Evolutionary conservation across 768 basidiomycete species (phyloP).

Genomic region (Suillus tomentosus): DNA sequence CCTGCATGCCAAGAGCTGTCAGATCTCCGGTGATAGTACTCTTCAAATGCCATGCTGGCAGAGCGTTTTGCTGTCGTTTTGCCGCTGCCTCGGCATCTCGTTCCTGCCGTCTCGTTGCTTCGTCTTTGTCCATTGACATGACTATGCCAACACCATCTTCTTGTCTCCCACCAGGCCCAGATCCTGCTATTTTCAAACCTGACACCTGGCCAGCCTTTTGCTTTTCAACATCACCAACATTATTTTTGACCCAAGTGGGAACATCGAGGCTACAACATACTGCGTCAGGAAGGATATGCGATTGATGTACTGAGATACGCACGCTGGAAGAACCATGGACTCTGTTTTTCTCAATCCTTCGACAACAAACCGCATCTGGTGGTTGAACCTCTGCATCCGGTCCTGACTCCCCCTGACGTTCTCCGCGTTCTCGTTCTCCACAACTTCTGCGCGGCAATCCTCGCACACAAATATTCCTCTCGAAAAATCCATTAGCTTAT

Average conservation of each 20-base stretch:
- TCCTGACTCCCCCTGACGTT: conserved; percentile 86
- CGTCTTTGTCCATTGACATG: conserved; percentile 87
- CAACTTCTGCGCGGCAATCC: conserved; percentile 81
- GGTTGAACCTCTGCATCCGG: conserved; percentile 93
- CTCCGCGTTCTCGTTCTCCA: conserved; percentile 91
- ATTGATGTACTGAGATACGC: conserved; percentile 32
- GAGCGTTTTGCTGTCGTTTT: conserved; percentile 85
- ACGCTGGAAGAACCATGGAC: conserved; percentile 83
- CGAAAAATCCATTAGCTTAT: conserved; percentile 75
- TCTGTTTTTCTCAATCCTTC: conserved; percentile 91
- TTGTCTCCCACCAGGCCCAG: conserved; percentile 54
- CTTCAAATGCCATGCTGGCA: conserved; percentile 95
- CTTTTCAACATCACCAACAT: conserved; percentile 65
- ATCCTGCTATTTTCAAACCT: conserved; percentile 74
- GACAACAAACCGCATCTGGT: conserved; percentile 84
- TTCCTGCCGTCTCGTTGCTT: conserved; percentile 69
- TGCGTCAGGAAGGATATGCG: conserved; percentile 5
- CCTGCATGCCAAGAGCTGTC: conserved; percentile 82
- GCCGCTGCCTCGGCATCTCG: conserved; percentile 80
- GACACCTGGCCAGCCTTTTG: conserved; percentile 53
- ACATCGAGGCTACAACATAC: conserved; percentile 69
- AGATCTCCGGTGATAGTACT: conserved; percentile 94
- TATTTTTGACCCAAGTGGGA: conserved; percentile 75
- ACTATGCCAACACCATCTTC: conserved; percentile 86
- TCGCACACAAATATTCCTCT: conserved; percentile 79